Conservation (phyloP, 371 early-diverging fungal species). For the Mortierella sp. region DNA sequence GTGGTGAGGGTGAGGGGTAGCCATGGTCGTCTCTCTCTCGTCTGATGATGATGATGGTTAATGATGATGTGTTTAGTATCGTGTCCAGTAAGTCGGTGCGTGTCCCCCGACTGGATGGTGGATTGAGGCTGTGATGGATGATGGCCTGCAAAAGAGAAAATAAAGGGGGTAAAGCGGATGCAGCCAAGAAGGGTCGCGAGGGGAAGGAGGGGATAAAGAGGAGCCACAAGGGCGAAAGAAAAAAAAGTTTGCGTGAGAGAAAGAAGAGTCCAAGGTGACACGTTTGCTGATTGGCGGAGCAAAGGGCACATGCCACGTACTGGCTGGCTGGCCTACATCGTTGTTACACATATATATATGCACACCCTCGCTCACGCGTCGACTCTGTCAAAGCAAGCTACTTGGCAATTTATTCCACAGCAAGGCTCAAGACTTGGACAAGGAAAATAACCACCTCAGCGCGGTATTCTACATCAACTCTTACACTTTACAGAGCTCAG, state of each 20-base stretch:
- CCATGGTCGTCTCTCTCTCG: conserved; percentile 1
- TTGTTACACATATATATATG: too few species aligned
- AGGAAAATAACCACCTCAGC: too few species aligned
- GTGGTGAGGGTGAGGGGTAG: conserved; percentile 13
- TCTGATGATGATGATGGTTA: background rate
- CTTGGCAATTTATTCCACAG: too few species aligned
- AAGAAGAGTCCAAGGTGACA: background rate
- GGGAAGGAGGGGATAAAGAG: background rate
- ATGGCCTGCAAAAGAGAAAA: background rate
- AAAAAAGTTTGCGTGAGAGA: too few species aligned
- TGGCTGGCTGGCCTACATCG: too few species aligned
- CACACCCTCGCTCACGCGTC: too few species aligned
- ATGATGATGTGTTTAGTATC: background rate
- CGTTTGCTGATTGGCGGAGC: background rate
- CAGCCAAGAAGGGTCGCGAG: background rate
- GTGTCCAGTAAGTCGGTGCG: background rate
- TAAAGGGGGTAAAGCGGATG: background rate
- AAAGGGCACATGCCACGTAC: background rate
- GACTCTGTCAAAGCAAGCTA: too few species aligned
- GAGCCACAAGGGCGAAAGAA: background rate
- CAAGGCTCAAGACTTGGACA: too few species aligned
- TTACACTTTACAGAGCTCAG: too few species aligned
- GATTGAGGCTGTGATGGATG: background rate
- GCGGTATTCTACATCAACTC: too few species aligned
- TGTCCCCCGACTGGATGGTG: background rate